These are phyloP conservation scores for Solanum aculeatissimum DNA, from an alignment of 305 asterid genomes.

Conservation along the genomic window DNA sequence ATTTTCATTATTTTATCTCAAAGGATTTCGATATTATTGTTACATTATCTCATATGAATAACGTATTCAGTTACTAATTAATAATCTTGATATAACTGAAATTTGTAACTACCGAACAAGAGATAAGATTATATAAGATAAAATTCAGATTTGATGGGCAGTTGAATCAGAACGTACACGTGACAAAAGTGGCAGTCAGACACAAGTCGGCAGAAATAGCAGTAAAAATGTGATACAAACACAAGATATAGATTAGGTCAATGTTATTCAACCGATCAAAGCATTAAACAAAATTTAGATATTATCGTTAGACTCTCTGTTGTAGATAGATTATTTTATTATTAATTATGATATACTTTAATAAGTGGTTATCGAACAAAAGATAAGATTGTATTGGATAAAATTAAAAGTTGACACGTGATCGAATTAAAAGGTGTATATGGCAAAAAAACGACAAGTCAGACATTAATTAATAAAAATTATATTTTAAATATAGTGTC, in stretches of 20 bases:
- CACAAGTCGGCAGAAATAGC: neutral
- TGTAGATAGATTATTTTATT: neutral
- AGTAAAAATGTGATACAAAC: rapidly evolving
- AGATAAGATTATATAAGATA: neutral
- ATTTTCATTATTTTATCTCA: neutral
- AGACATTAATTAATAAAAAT: too few species aligned
- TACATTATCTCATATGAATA: neutral
- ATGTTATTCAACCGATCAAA: neutral
- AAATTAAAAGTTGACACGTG: too few species aligned
- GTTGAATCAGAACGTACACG: neutral
- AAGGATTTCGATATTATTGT: neutral
- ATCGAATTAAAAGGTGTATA: too few species aligned
- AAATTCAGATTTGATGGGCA: neutral
- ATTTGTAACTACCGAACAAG: too few species aligned
- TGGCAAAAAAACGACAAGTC: too few species aligned
- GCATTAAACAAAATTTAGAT: neutral
- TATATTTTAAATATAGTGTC: too few species aligned
- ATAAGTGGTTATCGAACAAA: neutral
- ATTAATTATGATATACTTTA: neutral
- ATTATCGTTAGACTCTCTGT: neutral
- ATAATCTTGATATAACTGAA: neutral
- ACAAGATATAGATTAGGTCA: neutral
- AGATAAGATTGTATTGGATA: too few species aligned
- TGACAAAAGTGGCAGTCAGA: neutral
- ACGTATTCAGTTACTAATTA: neutral